Conservation (phyloP, 169 alveolate species). For the Perkinsus marinus region DNA sequence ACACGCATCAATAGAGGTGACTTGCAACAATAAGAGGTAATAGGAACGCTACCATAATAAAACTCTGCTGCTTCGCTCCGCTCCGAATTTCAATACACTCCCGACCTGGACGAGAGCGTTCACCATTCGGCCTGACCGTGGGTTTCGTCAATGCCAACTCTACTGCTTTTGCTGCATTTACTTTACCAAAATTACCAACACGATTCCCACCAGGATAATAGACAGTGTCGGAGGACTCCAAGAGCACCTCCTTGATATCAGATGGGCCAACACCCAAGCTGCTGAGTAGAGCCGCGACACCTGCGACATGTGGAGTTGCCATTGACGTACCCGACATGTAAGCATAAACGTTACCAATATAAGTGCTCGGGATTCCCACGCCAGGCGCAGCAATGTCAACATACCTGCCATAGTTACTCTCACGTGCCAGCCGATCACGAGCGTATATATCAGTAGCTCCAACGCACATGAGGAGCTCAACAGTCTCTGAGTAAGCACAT, state of each 20-base stretch:
- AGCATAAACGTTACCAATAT: conserved; percentile 9
- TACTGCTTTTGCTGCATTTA: neutral
- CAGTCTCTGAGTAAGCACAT: conserved; percentile 14
- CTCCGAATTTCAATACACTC: neutral
- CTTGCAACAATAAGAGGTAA: too few species aligned
- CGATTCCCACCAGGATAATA: neutral
- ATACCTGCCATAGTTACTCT: conserved; percentile 21
- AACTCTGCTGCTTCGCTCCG: neutral
- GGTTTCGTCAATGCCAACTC: neutral
- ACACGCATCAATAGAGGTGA: too few species aligned
- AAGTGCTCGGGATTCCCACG: conserved; percentile 21
- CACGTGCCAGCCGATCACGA: conserved; percentile 4
- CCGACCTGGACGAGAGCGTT: neutral
- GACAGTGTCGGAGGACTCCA: neutral
- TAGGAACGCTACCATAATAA: too few species aligned
- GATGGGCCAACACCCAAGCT: neutral
- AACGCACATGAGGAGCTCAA: conserved; percentile 19
- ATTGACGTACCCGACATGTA: conserved; percentile 24
- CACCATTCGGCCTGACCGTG: neutral
- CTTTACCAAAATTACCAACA: neutral
- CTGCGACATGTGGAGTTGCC: conserved; percentile 30
- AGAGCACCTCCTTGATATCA: neutral
- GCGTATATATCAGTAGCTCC: conserved; percentile 24
- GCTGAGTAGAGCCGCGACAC: neutral
- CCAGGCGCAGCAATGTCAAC: conserved; percentile 34